Evolutionary conservation across 306 rosid species (phyloP), one percentile per base, ranked within the genome.

Genomic region (Lupinus albus): DNA sequence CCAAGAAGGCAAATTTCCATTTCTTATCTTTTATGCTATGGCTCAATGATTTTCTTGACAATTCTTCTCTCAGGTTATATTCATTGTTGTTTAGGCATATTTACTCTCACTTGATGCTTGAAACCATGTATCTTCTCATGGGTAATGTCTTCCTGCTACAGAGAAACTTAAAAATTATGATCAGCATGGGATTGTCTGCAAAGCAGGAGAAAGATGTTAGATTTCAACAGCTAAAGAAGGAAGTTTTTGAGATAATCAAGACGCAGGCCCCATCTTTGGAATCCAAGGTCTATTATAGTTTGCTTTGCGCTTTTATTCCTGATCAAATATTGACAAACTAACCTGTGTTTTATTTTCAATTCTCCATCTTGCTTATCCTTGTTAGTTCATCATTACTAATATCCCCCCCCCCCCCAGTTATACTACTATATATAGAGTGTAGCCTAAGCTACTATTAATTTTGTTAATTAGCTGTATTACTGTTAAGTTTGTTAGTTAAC

Each of bases 131-230:
- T 59, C 68, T 67, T 67, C 74, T 72, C 72, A 61, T 84, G 73
- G 64, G 68, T 25, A 0, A 69, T 83, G 67, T 68, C 57, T 73
- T 78, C 65, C 59, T 78, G 45, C 79, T 64, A 53, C 85, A 94
- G 99, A 88, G 99, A 79, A 88, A 94, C 79, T 85, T 94, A 74
- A 94, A 94, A 86, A 61, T 81, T 73, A 94, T 94, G 99, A 82
- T 94, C 84, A 94, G 53, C 76, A 85, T 70, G 95, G 88, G 99
- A 74, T 62, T 84, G 73, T 86, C 95, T 53, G 99, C 89, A 62
- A 90, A 88, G 82, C 88, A 89, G 86, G 98, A 93, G 85, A 85
- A 83, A 64, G 92, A 94, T 73, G 83, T 84, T 78, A 83, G 91
- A 81, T 90, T 88, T 85, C 92, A 86, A 80, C 87, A 50, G 60